phyloP scores from a whole-genome alignment of 1,284 basidiomycete genomes.

The Schizophyllum amplum region DNA sequence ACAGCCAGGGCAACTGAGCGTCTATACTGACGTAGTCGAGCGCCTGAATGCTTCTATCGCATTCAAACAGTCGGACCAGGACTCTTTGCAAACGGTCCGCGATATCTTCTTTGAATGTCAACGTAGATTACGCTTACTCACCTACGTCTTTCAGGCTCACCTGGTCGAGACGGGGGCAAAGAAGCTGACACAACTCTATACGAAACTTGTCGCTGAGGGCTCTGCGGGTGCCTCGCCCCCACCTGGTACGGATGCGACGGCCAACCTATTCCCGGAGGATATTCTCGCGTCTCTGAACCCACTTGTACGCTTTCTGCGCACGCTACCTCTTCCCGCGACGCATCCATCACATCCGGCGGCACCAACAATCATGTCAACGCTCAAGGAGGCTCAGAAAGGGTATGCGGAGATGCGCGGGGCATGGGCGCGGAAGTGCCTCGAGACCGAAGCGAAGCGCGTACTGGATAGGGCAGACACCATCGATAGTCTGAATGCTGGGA shows the following conservation, averaged over 20 bases:
- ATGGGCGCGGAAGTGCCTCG: slow-evolving; percentile 66
- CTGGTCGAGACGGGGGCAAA: slow-evolving; percentile 74
- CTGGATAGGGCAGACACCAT: slow-evolving; percentile 59
- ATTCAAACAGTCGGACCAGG: slow-evolving; percentile 57
- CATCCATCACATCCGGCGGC: slow-evolving; percentile 75
- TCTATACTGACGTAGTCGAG: slow-evolving; percentile 64
- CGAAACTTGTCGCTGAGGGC: slow-evolving; percentile 72
- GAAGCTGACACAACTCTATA: slow-evolving; percentile 71
- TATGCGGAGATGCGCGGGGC: slow-evolving; percentile 78
- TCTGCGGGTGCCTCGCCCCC: slow-evolving; percentile 59
- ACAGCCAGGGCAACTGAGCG: slow-evolving; percentile 52
- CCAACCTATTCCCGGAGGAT: slow-evolving; percentile 44
- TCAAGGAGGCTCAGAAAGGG: slow-evolving; percentile 69
- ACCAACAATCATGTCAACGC: slow-evolving; percentile 46
- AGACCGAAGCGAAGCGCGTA: slow-evolving; percentile 57
- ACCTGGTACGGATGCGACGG: slow-evolving; percentile 47
- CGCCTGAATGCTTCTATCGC: slow-evolving; percentile 71
- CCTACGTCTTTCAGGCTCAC: slow-evolving; percentile 39
- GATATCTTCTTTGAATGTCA: slow-evolving; percentile 11
- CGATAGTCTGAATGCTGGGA: slow-evolving; percentile 54
- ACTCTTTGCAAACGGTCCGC: slow-evolving; percentile 40
- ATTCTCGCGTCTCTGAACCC: slow-evolving; percentile 49
- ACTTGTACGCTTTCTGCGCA: slow-evolving; percentile 59
- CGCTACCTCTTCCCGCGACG: slow-evolving; percentile 63
- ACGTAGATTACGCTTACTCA: background rate